Conservation (phyloP, 1,139 yeast species). For the Taphrina confusa region DNA sequence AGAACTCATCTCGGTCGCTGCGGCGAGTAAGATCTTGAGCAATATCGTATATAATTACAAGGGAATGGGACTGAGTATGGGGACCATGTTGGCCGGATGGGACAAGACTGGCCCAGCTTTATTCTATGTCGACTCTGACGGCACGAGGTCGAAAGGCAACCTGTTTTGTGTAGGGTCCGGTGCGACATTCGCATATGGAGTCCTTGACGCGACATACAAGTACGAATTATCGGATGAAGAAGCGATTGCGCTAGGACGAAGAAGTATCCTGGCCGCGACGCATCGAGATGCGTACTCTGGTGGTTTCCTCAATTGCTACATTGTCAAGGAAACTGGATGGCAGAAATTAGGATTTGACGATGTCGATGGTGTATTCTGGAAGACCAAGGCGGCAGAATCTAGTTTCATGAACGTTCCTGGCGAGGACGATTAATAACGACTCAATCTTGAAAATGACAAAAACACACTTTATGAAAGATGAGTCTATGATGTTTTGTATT, state of each 20-base stretch:
- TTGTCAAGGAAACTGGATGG: slow-evolving; percentile 94
- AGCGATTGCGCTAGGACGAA: slow-evolving; percentile 89
- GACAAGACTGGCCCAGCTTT: slow-evolving; percentile 93
- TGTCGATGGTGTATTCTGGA: slow-evolving; percentile 91
- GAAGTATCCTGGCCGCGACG: slow-evolving; percentile 95
- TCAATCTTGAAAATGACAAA: too few species aligned
- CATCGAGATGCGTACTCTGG: slow-evolving; percentile 99
- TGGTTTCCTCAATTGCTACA: slow-evolving; percentile 86
- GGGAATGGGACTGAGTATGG: slow-evolving; percentile 97
- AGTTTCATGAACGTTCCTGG: slow-evolving; percentile 82
- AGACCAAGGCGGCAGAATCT: slow-evolving; percentile 79
- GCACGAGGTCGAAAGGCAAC: slow-evolving; percentile 92
- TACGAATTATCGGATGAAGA: slow-evolving; percentile 93
- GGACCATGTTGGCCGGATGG: slow-evolving; percentile 52
- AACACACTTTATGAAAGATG: background rate
- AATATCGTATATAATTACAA: slow-evolving; percentile 89
- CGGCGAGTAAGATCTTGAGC: slow-evolving; percentile 90
- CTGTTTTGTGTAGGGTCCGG: slow-evolving; percentile 98
- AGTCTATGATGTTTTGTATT: too few species aligned
- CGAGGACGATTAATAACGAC: slow-evolving; percentile 16
- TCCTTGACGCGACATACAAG: slow-evolving; percentile 81
- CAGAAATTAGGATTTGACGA: slow-evolving; percentile 91
- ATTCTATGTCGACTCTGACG: slow-evolving; percentile 95
- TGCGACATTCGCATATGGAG: slow-evolving; percentile 99
- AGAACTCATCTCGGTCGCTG: slow-evolving; percentile 92